Evolutionary conservation across 768 basidiomycete species (phyloP), one percentile per base, ranked within the genome.

Genomic region (Serendipita sp.): DNA sequence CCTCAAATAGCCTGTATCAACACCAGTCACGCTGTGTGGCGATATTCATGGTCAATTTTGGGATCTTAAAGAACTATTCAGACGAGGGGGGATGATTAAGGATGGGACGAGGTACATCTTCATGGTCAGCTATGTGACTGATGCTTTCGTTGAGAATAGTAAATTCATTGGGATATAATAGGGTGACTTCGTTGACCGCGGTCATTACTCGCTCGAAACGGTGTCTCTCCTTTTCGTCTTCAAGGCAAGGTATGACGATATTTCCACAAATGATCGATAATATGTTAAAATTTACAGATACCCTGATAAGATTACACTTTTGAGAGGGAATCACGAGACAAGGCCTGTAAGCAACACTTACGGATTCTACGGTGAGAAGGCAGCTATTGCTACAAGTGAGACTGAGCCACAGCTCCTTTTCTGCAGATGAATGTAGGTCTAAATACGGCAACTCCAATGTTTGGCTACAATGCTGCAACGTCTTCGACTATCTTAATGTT

Each of bases 11-110:
- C 56, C 56, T 30, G 56, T 60, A 28, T 60, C 56, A 28, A 60
- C 56, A 34, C 56, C 56, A n/a, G 56, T 60, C 56, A 60, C 56
- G 28, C 88, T 91, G 68, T 91, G 89, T 71, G 94, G 94, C 35
- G 94, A 97, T 72, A 95, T 98, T 63, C 94, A 98, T 70, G 94
- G 94, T 30, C 95, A 98, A 73, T 96, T 96, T 75, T 98, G 92
- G 87, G 95, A 98, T 72, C 78, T 98, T 54, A 79, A 94, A 36
- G 93, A 99, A 76, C 76, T 99, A 62, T 77, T 96, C 69, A 77
- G 88, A 69, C 85, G 89, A 66, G 92, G 92, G 1, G 91, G 93
- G 3, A 83, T 80, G 67, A 84, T 91, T 5, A 91, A 91, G 7
- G 88, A 86, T 44, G 56, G 56, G 8, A 90, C 92, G 63, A 93